Conservation (phyloP, 495 filamentous ascomycete species). For the Aspergillus panamensis region DNA sequence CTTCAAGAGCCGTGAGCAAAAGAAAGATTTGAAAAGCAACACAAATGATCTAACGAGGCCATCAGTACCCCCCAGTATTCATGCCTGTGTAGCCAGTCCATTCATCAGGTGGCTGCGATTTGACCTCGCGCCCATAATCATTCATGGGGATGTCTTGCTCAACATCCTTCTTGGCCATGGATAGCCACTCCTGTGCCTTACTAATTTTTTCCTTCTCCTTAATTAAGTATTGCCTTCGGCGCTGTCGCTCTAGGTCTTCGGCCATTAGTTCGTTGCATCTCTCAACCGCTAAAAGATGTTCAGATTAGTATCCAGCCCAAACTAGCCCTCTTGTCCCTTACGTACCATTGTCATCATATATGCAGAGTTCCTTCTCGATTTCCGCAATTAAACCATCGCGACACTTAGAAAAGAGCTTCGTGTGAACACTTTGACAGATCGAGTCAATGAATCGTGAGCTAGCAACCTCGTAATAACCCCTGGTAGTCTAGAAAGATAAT, state of each 20-base stretch:
- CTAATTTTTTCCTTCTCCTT: constrained; percentile 43
- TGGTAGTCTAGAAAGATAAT: constrained; percentile 30
- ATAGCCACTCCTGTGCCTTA: constrained; percentile 44
- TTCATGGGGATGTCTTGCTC: constrained; percentile 4
- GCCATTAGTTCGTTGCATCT: constrained; percentile 46
- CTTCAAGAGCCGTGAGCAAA: background rate
- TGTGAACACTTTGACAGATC: constrained; percentile 44
- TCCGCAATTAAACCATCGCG: constrained; percentile 32
- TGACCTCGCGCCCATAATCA: constrained; percentile 7
- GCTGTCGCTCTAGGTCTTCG: constrained; percentile 46
- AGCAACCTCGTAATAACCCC: constrained; percentile 54
- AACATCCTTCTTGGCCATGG: constrained; percentile 18
- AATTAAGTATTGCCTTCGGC: constrained; percentile 33
- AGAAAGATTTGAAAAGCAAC: background rate
- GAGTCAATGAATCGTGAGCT: constrained; percentile 47
- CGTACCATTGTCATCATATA: constrained; percentile 40
- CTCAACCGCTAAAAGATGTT: constrained; percentile 25
- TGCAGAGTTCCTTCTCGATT: constrained; percentile 34
- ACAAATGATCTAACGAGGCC: background rate
- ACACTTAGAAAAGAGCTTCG: constrained; percentile 45
- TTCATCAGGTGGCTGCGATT: constrained; percentile 14
- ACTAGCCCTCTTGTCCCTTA: background rate
- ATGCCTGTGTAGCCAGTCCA: background rate
- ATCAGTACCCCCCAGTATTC: background rate
- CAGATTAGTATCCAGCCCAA: background rate